phyloP scores from a whole-genome alignment of 345 rosid species.

The Erodium maritimum region DNA sequence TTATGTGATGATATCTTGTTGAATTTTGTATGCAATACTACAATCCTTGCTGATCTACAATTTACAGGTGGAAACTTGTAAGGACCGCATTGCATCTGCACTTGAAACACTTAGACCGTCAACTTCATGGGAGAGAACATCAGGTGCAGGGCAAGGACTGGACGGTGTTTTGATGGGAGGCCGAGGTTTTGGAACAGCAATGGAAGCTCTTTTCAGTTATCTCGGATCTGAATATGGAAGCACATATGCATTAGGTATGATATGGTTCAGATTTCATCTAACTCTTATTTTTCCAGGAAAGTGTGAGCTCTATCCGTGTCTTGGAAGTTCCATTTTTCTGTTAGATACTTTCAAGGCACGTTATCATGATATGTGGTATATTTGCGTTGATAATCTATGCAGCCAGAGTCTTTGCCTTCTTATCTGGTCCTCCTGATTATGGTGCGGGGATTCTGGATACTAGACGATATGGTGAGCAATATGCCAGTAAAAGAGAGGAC shows the following conservation, averaged over 20 bases:
- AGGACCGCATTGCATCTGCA: slow-evolving; percentile 82
- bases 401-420: slow-evolving; percentile 92
- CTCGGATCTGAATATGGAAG: slow-evolving; percentile 94
- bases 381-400: slow-evolving; percentile 27
- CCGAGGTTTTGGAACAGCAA: slow-evolving; percentile 92
- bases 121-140: slow-evolving; percentile 88
- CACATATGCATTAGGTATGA: slow-evolving; percentile 82
- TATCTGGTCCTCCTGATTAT: slow-evolving; percentile 98
- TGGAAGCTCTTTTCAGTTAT: slow-evolving; percentile 89
- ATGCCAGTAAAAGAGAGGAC: slow-evolving; percentile 98
- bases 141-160: slow-evolving; percentile 63
- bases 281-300: slow-evolving; percentile 3
- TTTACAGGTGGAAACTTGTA: slow-evolving; percentile 75
- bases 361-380: slow-evolving; percentile 3
- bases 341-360: slow-evolving; percentile 1
- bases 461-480: slow-evolving; percentile 93
- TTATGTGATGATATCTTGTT: background rate
- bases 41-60: background rate
- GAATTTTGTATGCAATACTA: background rate
- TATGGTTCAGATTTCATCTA: slow-evolving; percentile 13
- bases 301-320: background rate
- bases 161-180: slow-evolving; percentile 95
- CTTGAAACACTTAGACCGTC: slow-evolving; percentile 94
- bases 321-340: slow-evolving; percentile 1
- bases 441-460: slow-evolving; percentile 98